A percentile compares a stretch with the other conserved stretches of the same genome.
These are phyloP conservation scores for Trichaptum fuscoviolaceum DNA, from an alignment of 768 basidiomycete genomes.

Conservation along the genomic window DNA sequence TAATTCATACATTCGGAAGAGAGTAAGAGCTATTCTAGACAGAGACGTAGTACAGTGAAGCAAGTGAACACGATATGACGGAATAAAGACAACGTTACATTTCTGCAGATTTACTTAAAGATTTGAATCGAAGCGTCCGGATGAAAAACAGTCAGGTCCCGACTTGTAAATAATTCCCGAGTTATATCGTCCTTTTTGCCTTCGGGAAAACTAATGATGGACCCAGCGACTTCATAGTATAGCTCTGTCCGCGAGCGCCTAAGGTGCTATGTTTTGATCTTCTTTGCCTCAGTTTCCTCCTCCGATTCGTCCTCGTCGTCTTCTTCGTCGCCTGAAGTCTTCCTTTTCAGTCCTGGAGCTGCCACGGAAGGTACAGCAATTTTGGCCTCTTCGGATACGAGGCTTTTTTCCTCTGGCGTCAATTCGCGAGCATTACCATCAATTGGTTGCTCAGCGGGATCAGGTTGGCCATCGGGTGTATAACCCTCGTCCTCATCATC, in stretches of 20 bases:
- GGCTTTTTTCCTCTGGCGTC: background rate
- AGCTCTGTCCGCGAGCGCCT: background rate
- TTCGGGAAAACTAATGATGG: background rate
- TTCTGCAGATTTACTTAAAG: background rate
- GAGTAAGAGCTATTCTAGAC: background rate
- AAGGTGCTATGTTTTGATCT: background rate
- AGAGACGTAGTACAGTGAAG: background rate
- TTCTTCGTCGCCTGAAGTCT: background rate
- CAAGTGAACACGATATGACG: background rate
- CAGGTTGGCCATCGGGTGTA: constrained; percentile 1
- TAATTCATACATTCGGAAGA: background rate
- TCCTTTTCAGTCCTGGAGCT: background rate
- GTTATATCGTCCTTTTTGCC: background rate
- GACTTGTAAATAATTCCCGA: background rate
- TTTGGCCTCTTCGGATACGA: background rate
- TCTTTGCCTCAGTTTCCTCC: background rate
- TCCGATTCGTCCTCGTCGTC: background rate
- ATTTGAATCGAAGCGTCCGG: no score
- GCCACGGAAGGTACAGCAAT: background rate
- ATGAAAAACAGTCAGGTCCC: background rate
- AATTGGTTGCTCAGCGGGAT: background rate
- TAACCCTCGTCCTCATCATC: constrained; percentile 2
- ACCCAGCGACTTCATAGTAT: background rate
- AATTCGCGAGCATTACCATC: constrained; percentile 13
- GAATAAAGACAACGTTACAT: constrained; percentile 1